These are phyloP conservation scores for Phytopythium delawarense DNA, from an alignment of 352 stramenopile genomes.

Conservation along the genomic window DNA sequence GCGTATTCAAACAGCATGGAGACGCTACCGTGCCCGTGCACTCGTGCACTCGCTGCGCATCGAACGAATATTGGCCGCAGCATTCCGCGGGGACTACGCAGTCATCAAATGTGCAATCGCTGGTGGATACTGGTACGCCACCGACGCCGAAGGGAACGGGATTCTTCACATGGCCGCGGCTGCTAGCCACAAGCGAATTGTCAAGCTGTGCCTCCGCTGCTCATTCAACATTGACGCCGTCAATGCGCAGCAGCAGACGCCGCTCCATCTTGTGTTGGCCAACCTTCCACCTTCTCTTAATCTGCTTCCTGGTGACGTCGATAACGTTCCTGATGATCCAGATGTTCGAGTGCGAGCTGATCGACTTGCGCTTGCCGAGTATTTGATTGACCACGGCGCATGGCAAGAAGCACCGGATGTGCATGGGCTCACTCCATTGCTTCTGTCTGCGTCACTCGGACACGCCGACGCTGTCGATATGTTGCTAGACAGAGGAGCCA, in stretches of 20 bases:
- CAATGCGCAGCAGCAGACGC: constrained; percentile 54
- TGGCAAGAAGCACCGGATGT: constrained; percentile 74
- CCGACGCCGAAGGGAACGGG: constrained; percentile 54
- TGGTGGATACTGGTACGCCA: constrained; percentile 41
- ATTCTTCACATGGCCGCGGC: constrained; percentile 70
- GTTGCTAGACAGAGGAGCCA: constrained; percentile 59
- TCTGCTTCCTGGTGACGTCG: not conserved
- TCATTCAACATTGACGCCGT: constrained; percentile 67
- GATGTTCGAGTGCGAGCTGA: constrained; percentile 21
- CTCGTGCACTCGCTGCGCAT: constrained; percentile 33
- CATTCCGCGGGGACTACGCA: constrained; percentile 75
- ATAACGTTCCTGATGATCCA: constrained; percentile 7
- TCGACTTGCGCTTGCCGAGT: constrained; percentile 50
- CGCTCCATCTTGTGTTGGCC: constrained; percentile 69
- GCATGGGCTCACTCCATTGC: constrained; percentile 56
- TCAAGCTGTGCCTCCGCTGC: constrained; percentile 80
- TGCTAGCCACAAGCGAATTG: constrained; percentile 64
- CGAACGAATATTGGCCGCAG: constrained; percentile 56
- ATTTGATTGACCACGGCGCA: constrained; percentile 85
- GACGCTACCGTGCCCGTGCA: constrained; percentile 32
- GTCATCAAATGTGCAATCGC: constrained; percentile 54
- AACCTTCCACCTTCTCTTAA: constrained; percentile 28
- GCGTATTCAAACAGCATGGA: constrained; percentile 56
- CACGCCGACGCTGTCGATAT: constrained; percentile 62
- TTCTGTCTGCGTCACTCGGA: constrained; percentile 52